Evolutionary conservation across 2,329 filamentous ascomycete genomes (phyloP), one percentile per base, ranked within the genome.

Genomic region (Colletotrichum sp.): DNA sequence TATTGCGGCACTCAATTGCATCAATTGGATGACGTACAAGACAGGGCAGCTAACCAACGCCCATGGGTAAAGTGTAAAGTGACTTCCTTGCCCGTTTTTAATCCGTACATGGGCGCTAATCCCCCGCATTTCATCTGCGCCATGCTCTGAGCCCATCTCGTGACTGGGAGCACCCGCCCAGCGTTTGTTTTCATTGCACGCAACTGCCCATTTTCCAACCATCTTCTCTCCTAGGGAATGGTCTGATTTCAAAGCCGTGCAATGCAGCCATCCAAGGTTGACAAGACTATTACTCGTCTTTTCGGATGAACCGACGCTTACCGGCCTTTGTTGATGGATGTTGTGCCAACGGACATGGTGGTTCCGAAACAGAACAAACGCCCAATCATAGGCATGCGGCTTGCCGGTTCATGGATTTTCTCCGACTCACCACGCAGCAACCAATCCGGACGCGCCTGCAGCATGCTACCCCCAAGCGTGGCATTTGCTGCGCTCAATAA

Each of bases 11-110:
- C 39, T n/a, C 39, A 44, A 44, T 44, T 44, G 39, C 39, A 49
- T 32, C 26, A 70, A 62, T 32, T 57, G 55, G n/a, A 68, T 75
- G 68, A 75, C 72, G 63, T 72, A 75, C 26, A n/a, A 52, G 63
- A 59, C 72, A 72, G 72, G 68, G 69, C 69, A 62, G 59, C 18
- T 26, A 63, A 39, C 28, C 60, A 32, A 60, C 49, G 52, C 32
- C 64, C 44, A 57, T 32, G 62, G 26, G 18, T 62, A 26, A 62
- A 32, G 30, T 36, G 44, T 52, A 52, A 52, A 52, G 44, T 13
- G 44, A 52, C 44, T 52, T 21, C 44, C 44, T 8, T 52, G 44
- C 44, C 44, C 44, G 44, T 52, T 52, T 52, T 52, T 52, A 13
- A 62, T 36, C 59, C 59, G 59, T 57, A 68, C 21, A 57, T 57